Evolutionary conservation across 768 basidiomycete species (phyloP), one percentile per base, ranked within the genome.

Genomic region (Calvatia gigantea): DNA sequence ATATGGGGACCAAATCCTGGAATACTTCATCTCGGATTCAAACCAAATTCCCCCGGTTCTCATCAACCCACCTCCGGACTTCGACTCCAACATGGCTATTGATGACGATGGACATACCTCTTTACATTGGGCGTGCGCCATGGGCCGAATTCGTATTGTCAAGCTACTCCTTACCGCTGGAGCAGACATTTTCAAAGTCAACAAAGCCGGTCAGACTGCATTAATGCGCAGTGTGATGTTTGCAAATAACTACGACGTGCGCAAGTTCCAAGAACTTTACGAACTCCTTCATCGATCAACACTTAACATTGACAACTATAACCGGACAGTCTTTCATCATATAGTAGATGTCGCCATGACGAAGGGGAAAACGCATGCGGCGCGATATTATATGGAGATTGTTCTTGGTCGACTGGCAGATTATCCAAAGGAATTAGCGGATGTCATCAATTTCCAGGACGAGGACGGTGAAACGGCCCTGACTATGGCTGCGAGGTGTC

Each of bases 181-280:
- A 17, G 96, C 96, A 12, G 94, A 98, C 67, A 93, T 97, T 60
- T 99, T 96, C 78, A 87, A 90, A 61, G 94, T 95, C 60, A 99
- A 98, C 75, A 91, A 89, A 65, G 84, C 93, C 9, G 97, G 97
- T 2, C 97, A 98, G 70, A 98, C 97, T 12, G 89, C 96, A 1
- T 75, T 99, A 39, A 99, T 99, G 97, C 91, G 97, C 14, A 89
- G 88, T 64, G 97, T 99, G 63, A 98, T 98, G 96, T 99, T 98
- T 70, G 92, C 93, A 47, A 99, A 99, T 71, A 99, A 98, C 69
- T 99, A 99, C 68, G 97, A 99, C 70, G 90, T 98, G 44, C 91
- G 97, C 61, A 99, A 99, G 70, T 99, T 99, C 64, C 93, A 94
- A 2, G 96, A 98, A 69, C 77, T 99, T 15, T 98, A 97, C 72